Conservation (phyloP, 2,329 filamentous ascomycete species). For the Apiospora rasikravindrae region DNA sequence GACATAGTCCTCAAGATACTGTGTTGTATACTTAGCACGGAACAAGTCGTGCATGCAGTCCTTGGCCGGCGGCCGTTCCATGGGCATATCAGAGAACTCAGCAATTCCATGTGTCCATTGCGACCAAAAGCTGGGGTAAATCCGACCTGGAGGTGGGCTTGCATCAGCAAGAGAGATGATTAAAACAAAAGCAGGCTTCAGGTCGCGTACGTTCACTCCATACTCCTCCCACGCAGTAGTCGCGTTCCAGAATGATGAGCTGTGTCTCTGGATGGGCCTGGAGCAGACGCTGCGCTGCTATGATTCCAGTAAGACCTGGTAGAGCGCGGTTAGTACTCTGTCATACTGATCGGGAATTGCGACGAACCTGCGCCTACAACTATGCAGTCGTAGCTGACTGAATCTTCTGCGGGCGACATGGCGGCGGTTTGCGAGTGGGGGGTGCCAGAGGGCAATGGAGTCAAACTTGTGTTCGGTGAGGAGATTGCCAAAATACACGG, state of each 20-base stretch:
- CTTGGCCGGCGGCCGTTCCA: conserved; percentile 32
- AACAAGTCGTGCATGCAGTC: conserved; percentile 34
- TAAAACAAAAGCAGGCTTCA: too few species aligned
- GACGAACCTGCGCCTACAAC: too few species aligned
- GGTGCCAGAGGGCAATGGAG: too few species aligned
- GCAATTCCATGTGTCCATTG: conserved; percentile 36
- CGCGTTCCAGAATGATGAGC: not conserved
- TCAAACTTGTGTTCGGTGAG: too few species aligned
- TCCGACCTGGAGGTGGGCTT: conserved; percentile 29
- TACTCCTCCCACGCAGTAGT: not conserved
- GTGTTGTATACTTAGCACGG: conserved; percentile 34
- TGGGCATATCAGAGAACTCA: conserved; percentile 38
- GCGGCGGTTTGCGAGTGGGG: too few species aligned
- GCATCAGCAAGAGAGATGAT: not conserved
- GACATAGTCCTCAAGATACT: conserved; percentile 30
- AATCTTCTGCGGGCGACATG: too few species aligned
- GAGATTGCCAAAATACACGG: too few species aligned
- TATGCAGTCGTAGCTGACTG: too few species aligned
- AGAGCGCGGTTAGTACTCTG: too few species aligned
- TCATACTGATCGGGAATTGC: too few species aligned
- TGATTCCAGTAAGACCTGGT: not conserved
- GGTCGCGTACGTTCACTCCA: not conserved
- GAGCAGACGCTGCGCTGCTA: not conserved
- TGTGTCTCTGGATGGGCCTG: not conserved
- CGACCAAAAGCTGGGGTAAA: conserved; percentile 38